A percentile compares a stretch with the other conserved stretches of the same genome.
phyloP scores from a whole-genome alignment of 306 rosid species.

The Castanospermum australe region DNA sequence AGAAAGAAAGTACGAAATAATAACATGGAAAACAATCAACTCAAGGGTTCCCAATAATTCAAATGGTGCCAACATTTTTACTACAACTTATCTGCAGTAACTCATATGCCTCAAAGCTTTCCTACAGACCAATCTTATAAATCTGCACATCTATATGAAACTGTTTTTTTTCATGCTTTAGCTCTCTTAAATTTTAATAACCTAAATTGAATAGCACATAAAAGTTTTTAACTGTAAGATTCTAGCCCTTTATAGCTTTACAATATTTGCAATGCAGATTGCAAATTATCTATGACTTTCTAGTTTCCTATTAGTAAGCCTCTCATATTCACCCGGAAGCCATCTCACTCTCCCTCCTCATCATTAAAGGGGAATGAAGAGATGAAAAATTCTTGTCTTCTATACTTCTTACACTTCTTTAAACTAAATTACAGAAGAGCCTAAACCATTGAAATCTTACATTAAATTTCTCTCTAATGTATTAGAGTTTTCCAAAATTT shows the following conservation, averaged over 20 bases:
- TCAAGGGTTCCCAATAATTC: neutral
- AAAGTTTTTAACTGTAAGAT: neutral
- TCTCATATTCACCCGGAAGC: neutral
- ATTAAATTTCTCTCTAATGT: neutral
- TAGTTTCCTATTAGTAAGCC: neutral
- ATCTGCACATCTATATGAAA: no score
- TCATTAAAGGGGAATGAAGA: neutral
- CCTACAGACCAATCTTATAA: neutral
- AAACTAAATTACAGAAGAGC: neutral
- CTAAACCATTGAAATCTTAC: neutral
- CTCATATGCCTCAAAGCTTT: neutral
- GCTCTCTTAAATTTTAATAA: no score
- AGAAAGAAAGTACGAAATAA: neutral
- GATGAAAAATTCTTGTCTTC: neutral
- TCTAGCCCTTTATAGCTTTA: neutral
- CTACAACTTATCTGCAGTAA: neutral
- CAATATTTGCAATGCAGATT: neutral
- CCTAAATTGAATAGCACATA: neutral
- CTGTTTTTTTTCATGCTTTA: no score
- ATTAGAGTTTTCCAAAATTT: neutral
- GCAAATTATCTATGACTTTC: neutral
- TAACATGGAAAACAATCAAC: neutral
- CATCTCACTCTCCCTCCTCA: neutral
- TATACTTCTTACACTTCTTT: neutral
- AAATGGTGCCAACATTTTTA: neutral